phyloP scores from a whole-genome alignment of 192 early-diverging fungal genomes.

The Dissophora globulifera region DNA sequence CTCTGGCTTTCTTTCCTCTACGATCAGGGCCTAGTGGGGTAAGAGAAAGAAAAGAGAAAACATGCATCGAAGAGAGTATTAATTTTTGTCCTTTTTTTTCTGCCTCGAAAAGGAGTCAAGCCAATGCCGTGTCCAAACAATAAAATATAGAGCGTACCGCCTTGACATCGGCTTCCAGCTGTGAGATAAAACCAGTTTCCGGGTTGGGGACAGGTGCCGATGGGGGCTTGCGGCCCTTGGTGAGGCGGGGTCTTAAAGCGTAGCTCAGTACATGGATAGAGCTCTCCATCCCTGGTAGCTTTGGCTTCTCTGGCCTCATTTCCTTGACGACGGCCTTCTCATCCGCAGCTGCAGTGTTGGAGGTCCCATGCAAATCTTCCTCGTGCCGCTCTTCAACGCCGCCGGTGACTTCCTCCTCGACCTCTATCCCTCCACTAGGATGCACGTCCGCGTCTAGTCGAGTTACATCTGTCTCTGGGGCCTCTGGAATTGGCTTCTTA shows the following conservation, averaged over 20 bases:
- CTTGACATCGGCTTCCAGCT: constrained; percentile 50
- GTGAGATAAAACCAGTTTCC: constrained; percentile 37
- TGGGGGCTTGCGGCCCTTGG: constrained; percentile 47
- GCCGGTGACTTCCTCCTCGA: no score
- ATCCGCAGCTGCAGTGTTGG: neutral
- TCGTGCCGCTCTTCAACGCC: no score
- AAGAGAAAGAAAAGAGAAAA: no score
- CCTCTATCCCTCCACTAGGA: no score
- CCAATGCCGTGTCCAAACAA: no score
- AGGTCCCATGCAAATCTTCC: no score
- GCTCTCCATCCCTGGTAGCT: constrained; percentile 43
- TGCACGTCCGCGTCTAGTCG: no score
- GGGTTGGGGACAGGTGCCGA: constrained; percentile 35
- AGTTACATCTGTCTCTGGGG: no score
- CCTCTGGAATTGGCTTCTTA: no score
- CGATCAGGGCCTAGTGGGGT: constrained; percentile 46
- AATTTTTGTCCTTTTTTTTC: no score
- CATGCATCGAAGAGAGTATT: no score
- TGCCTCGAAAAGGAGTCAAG: no score
- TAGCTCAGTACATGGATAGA: constrained; percentile 32
- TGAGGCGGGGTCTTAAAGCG: constrained; percentile 39
- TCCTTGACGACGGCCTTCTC: constrained; percentile 7
- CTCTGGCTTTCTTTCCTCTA: constrained; percentile 41
- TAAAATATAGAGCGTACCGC: constrained; percentile 23
- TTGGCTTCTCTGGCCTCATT: constrained; percentile 49